Evolutionary conservation across 768 basidiomycete species (phyloP).

Genomic region (Antrodiella citrinella): DNA sequence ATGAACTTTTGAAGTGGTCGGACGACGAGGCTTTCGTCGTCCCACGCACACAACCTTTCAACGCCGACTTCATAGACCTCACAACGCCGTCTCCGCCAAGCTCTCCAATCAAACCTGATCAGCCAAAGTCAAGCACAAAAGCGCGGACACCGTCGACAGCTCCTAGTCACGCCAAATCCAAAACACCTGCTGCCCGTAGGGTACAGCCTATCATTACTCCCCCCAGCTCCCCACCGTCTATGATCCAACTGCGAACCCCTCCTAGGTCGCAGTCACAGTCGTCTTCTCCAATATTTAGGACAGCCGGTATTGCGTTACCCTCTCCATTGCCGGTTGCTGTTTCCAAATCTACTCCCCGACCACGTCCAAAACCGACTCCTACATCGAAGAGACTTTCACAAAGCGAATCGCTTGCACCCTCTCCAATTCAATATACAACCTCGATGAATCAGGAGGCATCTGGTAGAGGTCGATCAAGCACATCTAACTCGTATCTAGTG

Average conservation of each 20-base stretch:
- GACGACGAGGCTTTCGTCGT: not conserved
- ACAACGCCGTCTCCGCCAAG: not conserved
- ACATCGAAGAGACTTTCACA: too few relatives aligned
- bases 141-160: too few relatives aligned
- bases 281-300: not conserved
- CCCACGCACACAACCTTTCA: not conserved
- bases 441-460: too few relatives aligned
- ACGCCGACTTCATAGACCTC: not conserved
- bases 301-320: too few relatives aligned
- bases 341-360: not conserved
- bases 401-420: too few relatives aligned
- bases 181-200: not conserved
- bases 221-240: not conserved
- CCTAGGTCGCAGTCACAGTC: not conserved
- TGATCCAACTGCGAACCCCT: not conserved
- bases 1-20: constrained; percentile 18
- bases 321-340: not conserved
- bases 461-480: too few relatives aligned
- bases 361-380: not conserved
- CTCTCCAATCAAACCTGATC: too few relatives aligned
- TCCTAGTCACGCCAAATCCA: not conserved
- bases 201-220: not conserved
- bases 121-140: too few relatives aligned
- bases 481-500: not conserved
- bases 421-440: too few relatives aligned